A percentile compares a stretch with the other conserved stretches of the same genome.
Conservation (phyloP, 805 yeast genomes). For the Spathaspora arborariae region DNA sequence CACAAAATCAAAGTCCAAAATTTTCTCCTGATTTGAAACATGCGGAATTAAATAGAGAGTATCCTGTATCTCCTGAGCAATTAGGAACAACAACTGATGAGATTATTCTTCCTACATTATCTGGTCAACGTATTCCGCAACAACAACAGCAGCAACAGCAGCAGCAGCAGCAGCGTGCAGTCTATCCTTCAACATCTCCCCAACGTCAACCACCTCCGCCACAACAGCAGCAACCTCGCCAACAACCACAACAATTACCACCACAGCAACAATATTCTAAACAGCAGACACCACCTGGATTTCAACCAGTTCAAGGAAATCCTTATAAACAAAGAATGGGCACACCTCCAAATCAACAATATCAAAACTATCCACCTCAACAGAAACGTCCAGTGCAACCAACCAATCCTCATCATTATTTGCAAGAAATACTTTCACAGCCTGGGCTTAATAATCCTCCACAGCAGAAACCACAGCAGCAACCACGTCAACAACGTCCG, state of each 20-base stretch:
- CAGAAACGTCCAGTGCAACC: no score
- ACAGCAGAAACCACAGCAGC: neutral
- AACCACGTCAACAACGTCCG: neutral
- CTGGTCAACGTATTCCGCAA: slow-evolving; percentile 7
- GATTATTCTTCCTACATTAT: neutral
- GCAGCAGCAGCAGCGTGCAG: slow-evolving; percentile 11
- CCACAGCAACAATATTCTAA: slow-evolving; percentile 6
- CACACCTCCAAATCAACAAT: neutral
- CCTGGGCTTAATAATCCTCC: no score
- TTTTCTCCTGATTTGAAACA: slow-evolving; percentile 8
- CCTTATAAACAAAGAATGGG: neutral
- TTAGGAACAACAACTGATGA: neutral
- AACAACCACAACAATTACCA: neutral
- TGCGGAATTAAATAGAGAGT: neutral
- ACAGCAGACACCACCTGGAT: neutral
- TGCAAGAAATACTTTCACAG: neutral
- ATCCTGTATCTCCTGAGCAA: slow-evolving; percentile 9
- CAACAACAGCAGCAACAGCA: slow-evolving; percentile 9
- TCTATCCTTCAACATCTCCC: slow-evolving; percentile 11
- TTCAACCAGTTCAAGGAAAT: neutral
- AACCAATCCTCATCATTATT: neutral
- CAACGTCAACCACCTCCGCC: slow-evolving; percentile 3
- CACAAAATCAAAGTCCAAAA: slow-evolving; percentile 20
- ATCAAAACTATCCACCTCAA: neutral
- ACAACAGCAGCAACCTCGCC: neutral